A percentile compares a stretch with the other conserved stretches of the same genome.
These are phyloP conservation scores for Whalleya microplaca DNA, from an alignment of 2,329 filamentous ascomycete species.

Conservation along the genomic window DNA sequence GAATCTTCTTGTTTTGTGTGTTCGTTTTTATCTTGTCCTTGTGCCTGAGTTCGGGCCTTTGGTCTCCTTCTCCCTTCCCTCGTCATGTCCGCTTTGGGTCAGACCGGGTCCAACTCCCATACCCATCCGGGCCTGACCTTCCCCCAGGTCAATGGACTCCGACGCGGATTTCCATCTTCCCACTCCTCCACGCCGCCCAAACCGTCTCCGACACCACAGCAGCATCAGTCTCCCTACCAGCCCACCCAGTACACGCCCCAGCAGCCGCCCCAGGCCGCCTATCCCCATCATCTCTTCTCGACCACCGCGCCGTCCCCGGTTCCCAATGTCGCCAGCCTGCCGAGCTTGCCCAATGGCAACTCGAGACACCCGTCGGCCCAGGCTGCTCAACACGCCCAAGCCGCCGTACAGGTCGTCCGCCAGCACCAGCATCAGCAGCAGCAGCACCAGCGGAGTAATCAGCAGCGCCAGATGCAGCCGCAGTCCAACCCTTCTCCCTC, in stretches of 20 bases:
- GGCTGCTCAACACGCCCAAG: slow-evolving; percentile 48
- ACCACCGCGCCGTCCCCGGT: slow-evolving; percentile 51
- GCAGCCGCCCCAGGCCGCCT: slow-evolving; percentile 51
- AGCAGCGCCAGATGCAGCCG: slow-evolving; percentile 41
- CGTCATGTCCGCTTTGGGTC: slow-evolving; percentile 54
- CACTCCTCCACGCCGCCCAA: slow-evolving; percentile 58
- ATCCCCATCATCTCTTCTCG: slow-evolving; percentile 58
- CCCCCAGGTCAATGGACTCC: slow-evolving; percentile 51
- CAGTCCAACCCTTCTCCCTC: slow-evolving; percentile 35
- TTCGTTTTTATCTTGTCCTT: slow-evolving; percentile 21
- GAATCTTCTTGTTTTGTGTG: slow-evolving; percentile 25
- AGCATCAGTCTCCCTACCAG: slow-evolving; percentile 60
- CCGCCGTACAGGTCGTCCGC: slow-evolving; percentile 34
- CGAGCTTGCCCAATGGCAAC: slow-evolving; percentile 54
- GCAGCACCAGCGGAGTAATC: slow-evolving; percentile 38
- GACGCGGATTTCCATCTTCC: slow-evolving; percentile 52
- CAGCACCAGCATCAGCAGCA: slow-evolving; percentile 40
- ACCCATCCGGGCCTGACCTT: slow-evolving; percentile 58
- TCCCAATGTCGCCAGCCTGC: slow-evolving; percentile 51
- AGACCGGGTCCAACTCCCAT: slow-evolving; percentile 50
- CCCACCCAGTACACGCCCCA: slow-evolving; percentile 57
- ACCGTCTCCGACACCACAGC: slow-evolving; percentile 56
- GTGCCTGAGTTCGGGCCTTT: slow-evolving; percentile 8
- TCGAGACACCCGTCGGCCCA: slow-evolving; percentile 49
- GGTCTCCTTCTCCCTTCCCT: slow-evolving; percentile 18